Conservation (phyloP, 345 rosid species). For the Rhodomyrtus tomentosa region DNA sequence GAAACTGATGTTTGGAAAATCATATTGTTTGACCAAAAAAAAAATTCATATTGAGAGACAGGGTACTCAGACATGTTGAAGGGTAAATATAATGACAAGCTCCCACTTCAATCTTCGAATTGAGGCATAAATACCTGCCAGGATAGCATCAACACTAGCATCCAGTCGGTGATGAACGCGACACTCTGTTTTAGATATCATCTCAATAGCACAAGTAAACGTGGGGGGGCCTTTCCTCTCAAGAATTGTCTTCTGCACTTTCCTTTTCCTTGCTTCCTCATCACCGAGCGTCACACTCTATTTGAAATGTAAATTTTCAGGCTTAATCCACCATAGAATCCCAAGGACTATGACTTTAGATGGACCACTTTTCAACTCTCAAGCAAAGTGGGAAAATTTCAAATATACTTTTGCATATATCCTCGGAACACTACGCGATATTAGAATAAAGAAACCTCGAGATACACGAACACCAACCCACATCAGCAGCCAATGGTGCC, state of each 20-base stretch:
- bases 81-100: not conserved
- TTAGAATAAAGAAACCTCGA: not conserved
- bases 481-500: not conserved
- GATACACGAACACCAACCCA: not conserved
- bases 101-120: not conserved
- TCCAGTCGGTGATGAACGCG: conserved; percentile 82
- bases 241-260: conserved; percentile 91
- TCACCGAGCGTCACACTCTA: conserved; percentile 98
- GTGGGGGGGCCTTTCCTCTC: conserved; percentile 88
- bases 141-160: conserved; percentile 79
- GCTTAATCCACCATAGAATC: not conserved
- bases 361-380: not conserved
- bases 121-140: conserved; percentile 41
- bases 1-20: not conserved
- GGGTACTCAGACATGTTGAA: not conserved
- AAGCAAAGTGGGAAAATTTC: not conserved
- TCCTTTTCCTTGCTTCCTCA: conserved; percentile 85
- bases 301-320: not conserved
- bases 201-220: conserved; percentile 80
- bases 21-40: too few species aligned
- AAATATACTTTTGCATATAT: not conserved
- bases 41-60: not conserved
- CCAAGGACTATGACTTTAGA: not conserved
- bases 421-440: not conserved
- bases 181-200: conserved; percentile 75